Evolutionary conservation across 2,329 filamentous ascomycete species (phyloP).

Genomic region (Epichloe brachyelytri): DNA sequence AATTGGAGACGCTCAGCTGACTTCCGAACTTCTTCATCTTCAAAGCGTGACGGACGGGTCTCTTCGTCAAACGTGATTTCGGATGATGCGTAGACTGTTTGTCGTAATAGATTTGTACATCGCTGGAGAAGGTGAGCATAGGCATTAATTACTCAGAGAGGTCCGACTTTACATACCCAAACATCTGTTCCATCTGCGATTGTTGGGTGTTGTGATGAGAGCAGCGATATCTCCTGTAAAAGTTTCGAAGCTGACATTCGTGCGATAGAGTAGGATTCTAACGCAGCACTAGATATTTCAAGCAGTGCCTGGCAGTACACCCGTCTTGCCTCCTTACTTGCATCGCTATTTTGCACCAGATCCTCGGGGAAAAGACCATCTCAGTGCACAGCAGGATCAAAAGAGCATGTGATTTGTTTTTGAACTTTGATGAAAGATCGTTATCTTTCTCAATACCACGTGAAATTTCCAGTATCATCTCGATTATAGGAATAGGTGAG

Average conservation of each 20-base stretch:
- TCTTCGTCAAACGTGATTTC: slow-evolving; percentile 12
- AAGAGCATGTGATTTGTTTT: slow-evolving; percentile 24
- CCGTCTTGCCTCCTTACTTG: slow-evolving; percentile 17
- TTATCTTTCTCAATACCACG: slow-evolving; percentile 10
- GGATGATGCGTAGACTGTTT: slow-evolving; percentile 11
- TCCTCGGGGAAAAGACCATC: slow-evolving; percentile 21
- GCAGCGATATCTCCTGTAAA: slow-evolving; percentile 26
- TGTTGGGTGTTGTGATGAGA: slow-evolving; percentile 18
- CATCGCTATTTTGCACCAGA: slow-evolving; percentile 16
- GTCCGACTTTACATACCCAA: slow-evolving; percentile 20
- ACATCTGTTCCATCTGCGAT: slow-evolving; percentile 26
- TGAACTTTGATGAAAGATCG: slow-evolving; percentile 11
- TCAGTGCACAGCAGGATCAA: slow-evolving; percentile 31
- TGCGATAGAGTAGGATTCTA: slow-evolving; percentile 20
- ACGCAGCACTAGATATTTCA: slow-evolving; percentile 23
- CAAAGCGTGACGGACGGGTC: slow-evolving; percentile 18
- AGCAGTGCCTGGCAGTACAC: slow-evolving; percentile 26
- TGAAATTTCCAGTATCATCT: slow-evolving; percentile 23
- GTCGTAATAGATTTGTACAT: slow-evolving; percentile 16
- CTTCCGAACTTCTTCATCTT: slow-evolving; percentile 15
- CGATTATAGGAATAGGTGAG: slow-evolving; percentile 23
- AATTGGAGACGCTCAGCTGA: slow-evolving; percentile 17
- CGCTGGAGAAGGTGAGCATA: slow-evolving; percentile 16
- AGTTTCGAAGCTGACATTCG: slow-evolving; percentile 30
- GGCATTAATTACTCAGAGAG: not conserved